These are phyloP conservation scores for Coniochaeta sp. DNA, from an alignment of 2,329 filamentous ascomycete genomes.

Conservation along the genomic window DNA sequence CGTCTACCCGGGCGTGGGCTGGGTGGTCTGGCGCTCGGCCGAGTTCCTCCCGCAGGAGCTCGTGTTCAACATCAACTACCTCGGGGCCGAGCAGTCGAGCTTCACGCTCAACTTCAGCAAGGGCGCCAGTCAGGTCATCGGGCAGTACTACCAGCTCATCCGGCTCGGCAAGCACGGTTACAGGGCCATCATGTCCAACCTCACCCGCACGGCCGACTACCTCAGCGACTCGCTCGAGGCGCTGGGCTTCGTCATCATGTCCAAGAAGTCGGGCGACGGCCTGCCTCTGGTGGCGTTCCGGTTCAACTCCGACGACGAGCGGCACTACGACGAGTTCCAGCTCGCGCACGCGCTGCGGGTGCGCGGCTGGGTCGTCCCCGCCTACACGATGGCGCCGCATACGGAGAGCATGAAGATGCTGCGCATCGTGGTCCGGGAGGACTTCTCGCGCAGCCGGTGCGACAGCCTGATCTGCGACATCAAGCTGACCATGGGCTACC, in stretches of 20 bases:
- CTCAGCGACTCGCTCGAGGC: slow-evolving; percentile 65
- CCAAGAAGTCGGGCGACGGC: slow-evolving; percentile 66
- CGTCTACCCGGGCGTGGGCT: slow-evolving; percentile 87
- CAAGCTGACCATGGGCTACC: slow-evolving; percentile 63
- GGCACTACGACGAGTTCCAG: slow-evolving; percentile 66
- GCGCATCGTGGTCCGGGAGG: slow-evolving; percentile 85
- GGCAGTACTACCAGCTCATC: slow-evolving; percentile 96
- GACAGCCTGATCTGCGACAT: slow-evolving; percentile 74
- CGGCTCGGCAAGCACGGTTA: slow-evolving; percentile 90
- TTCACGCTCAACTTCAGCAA: slow-evolving; percentile 98
- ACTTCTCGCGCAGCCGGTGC: slow-evolving; percentile 77
- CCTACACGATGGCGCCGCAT: slow-evolving; percentile 94
- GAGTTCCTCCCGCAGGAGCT: slow-evolving; percentile 84
- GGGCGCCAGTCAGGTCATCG: slow-evolving; percentile 88
- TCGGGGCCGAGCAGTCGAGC: slow-evolving; percentile 88
- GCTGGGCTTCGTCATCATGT: slow-evolving; percentile 84
- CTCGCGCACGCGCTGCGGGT: slow-evolving; percentile 80
- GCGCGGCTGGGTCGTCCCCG: slow-evolving; percentile 87
- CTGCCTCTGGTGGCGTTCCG: slow-evolving; percentile 89
- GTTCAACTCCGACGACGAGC: slow-evolving; percentile 48
- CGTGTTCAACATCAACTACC: slow-evolving; percentile 99
- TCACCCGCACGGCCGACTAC: slow-evolving; percentile 86
- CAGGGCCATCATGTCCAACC: slow-evolving; percentile 86
- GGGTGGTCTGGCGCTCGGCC: slow-evolving; percentile 81
- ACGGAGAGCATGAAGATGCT: slow-evolving; percentile 82